These are phyloP conservation scores for Penicillium sp. DNA, from an alignment of 2,329 filamentous ascomycete species.

Conservation along the genomic window DNA sequence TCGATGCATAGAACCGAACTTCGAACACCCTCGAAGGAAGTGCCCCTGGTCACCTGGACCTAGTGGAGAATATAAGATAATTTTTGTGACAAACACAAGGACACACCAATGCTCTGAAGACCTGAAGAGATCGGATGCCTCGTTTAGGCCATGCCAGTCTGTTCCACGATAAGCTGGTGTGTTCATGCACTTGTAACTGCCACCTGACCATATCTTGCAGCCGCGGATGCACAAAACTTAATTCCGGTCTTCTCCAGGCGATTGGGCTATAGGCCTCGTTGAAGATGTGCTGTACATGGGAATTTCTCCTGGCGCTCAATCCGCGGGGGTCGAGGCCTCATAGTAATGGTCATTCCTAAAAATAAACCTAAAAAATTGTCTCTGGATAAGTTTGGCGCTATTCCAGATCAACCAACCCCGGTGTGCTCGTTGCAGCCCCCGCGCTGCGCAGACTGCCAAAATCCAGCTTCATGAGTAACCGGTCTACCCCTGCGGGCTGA, in stretches of 20 bases:
- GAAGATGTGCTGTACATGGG: neutral
- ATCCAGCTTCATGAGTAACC: constrained; percentile 89
- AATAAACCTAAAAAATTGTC: constrained; percentile 1
- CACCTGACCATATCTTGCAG: constrained; percentile 10
- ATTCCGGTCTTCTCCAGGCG: neutral
- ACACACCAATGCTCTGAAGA: neutral
- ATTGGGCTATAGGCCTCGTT: neutral
- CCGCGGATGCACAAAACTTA: constrained; percentile 7
- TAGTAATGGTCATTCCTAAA: neutral
- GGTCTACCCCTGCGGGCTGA: constrained; percentile 78
- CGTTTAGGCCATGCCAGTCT: neutral
- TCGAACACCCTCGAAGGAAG: constrained; percentile 13
- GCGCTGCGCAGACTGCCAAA: constrained; percentile 43
- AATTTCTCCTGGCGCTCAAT: constrained; percentile 3
- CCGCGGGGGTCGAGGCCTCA: neutral
- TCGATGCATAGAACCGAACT: constrained; percentile 10
- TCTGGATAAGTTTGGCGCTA: constrained; percentile 1
- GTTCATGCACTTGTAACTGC: neutral
- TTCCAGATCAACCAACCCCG: constrained; percentile 15
- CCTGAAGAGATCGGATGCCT: neutral
- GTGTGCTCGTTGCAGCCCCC: constrained; percentile 20
- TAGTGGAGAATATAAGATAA: constrained; percentile 6
- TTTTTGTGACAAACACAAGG: neutral
- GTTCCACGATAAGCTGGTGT: neutral
- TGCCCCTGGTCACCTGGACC: constrained; percentile 13